Base-by-base conservation (phyloP, 1,284 basidiomycete species). In the Ceratobasidium sp. region DNA sequence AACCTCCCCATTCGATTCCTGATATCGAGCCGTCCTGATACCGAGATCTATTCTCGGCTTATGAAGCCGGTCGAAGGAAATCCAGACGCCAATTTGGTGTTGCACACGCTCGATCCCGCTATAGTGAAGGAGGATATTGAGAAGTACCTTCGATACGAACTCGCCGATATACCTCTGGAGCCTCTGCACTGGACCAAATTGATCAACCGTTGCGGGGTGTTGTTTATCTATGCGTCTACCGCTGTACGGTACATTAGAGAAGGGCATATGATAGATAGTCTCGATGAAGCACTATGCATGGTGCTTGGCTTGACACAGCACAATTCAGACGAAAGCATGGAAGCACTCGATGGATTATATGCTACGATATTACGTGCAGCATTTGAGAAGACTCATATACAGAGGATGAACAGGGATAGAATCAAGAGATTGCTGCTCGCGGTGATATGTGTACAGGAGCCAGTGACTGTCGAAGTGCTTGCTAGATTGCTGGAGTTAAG, bases 201-300 rank as follows among this genome's bases (percentile, higher is more conserved):
- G 5, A 23, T 23, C 4, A 12, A 45, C 5, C 64, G 36, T 9
- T 69, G 34, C 2, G 64, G 52, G 5, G 26, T 45, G 14, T 39
- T 69, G 36, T 69, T 69, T 52, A 69, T 69, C 18, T 57, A 69
- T 32, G 64, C 64, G 9, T n/a, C 64, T 26, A 69, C 64, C 16
- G 34, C 52, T 1, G 50, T 43, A 9, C 64, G 52, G 12, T 57
- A 57, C 45, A 48, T 62, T 45, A 39, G 5, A 21, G 4, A 36
- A 5, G 55, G 34, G 3, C 18, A 58, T 16, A 10, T 9, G 2
- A 21, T 34, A 8, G 3, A 34, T 6, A 23, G 10, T 21, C 16
- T 10, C 43, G 6, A 23, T 23, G 14, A 39, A 18, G 14, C 18
- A 23, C 16, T 58, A 5, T n/a, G 8, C 8, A 8, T 12, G 1